Base-by-base conservation (phyloP, 2,329 filamentous ascomycete genomes). In the Stachybotrys elegans region DNA sequence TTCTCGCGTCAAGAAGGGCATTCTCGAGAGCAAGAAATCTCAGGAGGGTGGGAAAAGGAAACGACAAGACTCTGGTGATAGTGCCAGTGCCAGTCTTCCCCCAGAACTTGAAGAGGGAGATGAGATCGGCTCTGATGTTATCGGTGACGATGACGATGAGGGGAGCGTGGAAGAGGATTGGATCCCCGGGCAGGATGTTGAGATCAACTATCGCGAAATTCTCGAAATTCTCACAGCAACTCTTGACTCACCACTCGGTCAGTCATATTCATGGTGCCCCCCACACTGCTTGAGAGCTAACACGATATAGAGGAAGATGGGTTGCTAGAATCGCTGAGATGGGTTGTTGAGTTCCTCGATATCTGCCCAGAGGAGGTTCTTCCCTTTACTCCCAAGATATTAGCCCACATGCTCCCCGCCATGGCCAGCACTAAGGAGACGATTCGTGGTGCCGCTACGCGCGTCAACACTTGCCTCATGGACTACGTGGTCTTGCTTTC, bases 311-410 rank as follows among this genome's bases (percentile, higher is more conserved):
- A 96, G 61, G 90, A 97, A 61, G 88, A 95, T 57, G 91, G 94
- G 51, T 79, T 96, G 36, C 75, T 96, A 31, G 94, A 95, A 43
- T 90, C 91, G 4, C 73, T 98, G 22, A 81, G 89, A 49, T 98
- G 93, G 93, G 90, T 98, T 51, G 90, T 96, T 52, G 87, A 86
- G 47, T 96, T 98, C 61, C 86, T 98, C 54, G 91, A 97, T 51
- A 97, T 98, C 37, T 96, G 91, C 55, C 92, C 93, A 0, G 93
- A 96, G 60, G 93, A 98, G 58, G 94, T 98, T 4, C 75, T 98
- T 34, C 87, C 88, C 4, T 97, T 97, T 62, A 93, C 95, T 1
- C 94, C 94, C 19, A 88, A 89, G 54, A 84, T 98, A 22, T 71
- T 98, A 35, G 89, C 90, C 2, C 88, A 96, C 57, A 86, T 98